Percentiles rank a stretch among this genome's conserved stretches.
Evolutionary conservation across 768 basidiomycete species (phyloP).

Genomic region (Mycena epipterygia): DNA sequence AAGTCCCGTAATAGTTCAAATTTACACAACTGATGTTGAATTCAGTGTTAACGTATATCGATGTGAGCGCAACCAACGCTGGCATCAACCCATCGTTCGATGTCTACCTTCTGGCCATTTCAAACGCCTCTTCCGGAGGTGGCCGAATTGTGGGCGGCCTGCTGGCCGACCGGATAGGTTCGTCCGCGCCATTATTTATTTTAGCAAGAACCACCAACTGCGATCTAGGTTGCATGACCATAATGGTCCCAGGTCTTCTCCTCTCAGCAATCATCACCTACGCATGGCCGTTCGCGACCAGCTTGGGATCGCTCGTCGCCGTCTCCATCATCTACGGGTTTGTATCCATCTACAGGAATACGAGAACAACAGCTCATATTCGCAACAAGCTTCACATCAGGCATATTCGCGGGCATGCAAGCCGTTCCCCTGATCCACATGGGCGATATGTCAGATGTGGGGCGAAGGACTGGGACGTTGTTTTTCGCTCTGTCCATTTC

Average conservation of each 20-base stretch:
- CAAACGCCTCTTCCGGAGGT: conserved; percentile 74
- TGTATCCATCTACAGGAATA: conserved; percentile 35
- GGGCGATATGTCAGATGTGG: conserved; percentile 72
- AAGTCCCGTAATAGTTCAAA: conserved; percentile 20
- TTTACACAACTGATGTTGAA: neutral
- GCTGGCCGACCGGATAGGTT: conserved; percentile 69
- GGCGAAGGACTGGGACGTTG: conserved; percentile 75
- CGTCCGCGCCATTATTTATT: conserved; percentile 31
- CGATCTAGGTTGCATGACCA: conserved; percentile 70
- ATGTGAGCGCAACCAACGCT: conserved; percentile 64
- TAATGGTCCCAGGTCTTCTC: conserved; percentile 75
- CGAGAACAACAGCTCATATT: neutral
- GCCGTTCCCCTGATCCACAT: conserved; percentile 71
- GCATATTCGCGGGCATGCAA: conserved; percentile 71
- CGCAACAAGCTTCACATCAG: conserved; percentile 67
- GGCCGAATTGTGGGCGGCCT: conserved; percentile 71
- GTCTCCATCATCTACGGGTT: conserved; percentile 78
- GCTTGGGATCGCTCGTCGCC: conserved; percentile 59
- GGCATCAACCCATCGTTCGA: conserved; percentile 66
- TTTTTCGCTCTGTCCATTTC: conserved; percentile 72
- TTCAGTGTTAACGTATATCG: conserved; percentile 77
- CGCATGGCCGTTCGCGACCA: conserved; percentile 76
- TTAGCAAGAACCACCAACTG: neutral
- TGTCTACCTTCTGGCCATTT: conserved; percentile 77
- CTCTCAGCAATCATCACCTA: conserved; percentile 72